Conservation (phyloP, 495 filamentous ascomycete species). For the Oidiodendron maius region DNA sequence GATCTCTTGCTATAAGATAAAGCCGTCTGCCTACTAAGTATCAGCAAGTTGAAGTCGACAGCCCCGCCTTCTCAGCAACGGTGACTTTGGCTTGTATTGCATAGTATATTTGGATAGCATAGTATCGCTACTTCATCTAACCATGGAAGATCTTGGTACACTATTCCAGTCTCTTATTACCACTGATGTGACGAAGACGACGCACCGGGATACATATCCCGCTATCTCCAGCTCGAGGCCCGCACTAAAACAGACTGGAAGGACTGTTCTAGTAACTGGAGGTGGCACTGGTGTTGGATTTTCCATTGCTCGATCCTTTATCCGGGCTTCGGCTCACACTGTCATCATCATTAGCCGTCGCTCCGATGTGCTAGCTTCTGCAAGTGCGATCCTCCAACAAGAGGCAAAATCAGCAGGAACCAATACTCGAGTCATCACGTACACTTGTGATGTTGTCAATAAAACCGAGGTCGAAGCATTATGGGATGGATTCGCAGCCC, state of each 20-base stretch:
- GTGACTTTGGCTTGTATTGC: too few species aligned
- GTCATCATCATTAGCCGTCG: constrained; percentile 33
- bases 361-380: constrained; percentile 18
- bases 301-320: constrained; percentile 33
- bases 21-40: too few species aligned
- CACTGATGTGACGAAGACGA: background rate
- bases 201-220: constrained; percentile 38
- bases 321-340: constrained; percentile 31
- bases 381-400: constrained; percentile 10
- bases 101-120: too few species aligned
- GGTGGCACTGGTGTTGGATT: constrained; percentile 39
- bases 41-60: too few species aligned
- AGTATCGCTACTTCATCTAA: too few species aligned
- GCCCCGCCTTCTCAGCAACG: too few species aligned
- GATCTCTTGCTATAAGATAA: too few species aligned
- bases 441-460: constrained; percentile 23
- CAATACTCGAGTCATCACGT: constrained; percentile 18
- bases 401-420: background rate
- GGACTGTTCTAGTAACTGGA: constrained; percentile 39
- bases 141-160: too few species aligned
- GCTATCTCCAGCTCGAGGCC: constrained; percentile 31
- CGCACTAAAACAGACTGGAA: constrained; percentile 24
- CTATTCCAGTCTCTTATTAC: too few species aligned
- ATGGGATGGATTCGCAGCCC: constrained; percentile 27
- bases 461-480: constrained; percentile 21